Evolutionary conservation across 2,329 filamentous ascomycete genomes (phyloP), one percentile per base, ranked within the genome.

Genomic region (Teratosphaeria epicoccoides): DNA sequence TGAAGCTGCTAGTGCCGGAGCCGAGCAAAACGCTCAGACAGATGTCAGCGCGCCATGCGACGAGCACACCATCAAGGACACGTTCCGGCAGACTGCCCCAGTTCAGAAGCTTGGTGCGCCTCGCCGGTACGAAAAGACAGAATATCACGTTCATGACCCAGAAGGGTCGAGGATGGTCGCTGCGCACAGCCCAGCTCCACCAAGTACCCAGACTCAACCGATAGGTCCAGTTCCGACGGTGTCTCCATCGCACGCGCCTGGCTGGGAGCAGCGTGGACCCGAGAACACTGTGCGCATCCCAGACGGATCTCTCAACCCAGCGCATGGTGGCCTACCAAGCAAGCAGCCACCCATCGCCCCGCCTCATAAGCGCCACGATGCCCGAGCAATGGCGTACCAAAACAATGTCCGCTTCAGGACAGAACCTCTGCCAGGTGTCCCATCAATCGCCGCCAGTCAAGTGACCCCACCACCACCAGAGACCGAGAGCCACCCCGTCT

Each of bases 401-500:
- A 54, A 55, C 17, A 58, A 57, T n/a, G 55, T 53, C 24, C 56
- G 54, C 43, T 57, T 55, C 26, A 49, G 53, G 6, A 52, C 56
- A 6, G 59, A 57, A 10, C 61, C 61, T 6, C 50, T 64, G 24
- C 59, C 62, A 4, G 45, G 45, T 6, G 44, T 55, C 17, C 60
- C 58, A 23, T n/a, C 11, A 44, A 55, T 54, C 2, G 57, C 58
- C 25, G 17, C 33, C 20, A 40, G n/a, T 40, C 61, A 64, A 29
- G 59, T 61, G 49, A 66, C 67, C 60, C 48, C 85, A 14, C 84
- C 83, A 3, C 85, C 85, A 0, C 86, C 86, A 3, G 86, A 87
- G 46, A 84, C 84, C 68, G 77, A 80, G 55, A 82, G 78, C 9
- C 86, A 90, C 61, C 86, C 86, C 5, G 86, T 78, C 1, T 87